phyloP scores from a whole-genome alignment of 805 yeast genomes.

The Lipomyces sp. region DNA sequence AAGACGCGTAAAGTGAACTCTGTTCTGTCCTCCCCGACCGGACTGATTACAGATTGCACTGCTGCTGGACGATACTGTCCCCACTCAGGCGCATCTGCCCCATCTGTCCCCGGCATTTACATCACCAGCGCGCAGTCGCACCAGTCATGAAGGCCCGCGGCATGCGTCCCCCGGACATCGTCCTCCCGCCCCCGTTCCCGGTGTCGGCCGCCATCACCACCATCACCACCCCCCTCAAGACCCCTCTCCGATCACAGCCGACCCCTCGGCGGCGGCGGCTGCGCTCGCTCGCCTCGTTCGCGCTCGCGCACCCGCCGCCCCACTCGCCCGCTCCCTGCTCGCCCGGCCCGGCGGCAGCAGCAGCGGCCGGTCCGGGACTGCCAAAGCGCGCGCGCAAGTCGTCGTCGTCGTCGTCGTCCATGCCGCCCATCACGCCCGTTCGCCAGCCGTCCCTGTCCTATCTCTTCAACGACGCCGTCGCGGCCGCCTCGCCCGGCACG shows the following conservation, averaged over 20 bases:
- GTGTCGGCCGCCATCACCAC: not conserved
- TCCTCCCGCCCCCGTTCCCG: conserved; percentile 17
- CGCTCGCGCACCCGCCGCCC: not conserved
- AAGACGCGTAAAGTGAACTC: not conserved
- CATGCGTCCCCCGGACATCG: conserved; percentile 22
- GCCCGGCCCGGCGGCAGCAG: not conserved
- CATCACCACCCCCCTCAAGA: not conserved
- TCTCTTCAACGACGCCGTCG: too few relatives aligned
- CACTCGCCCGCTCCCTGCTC: not conserved
- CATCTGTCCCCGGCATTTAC: not conserved
- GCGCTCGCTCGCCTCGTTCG: not conserved
- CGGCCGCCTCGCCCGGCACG: not conserved
- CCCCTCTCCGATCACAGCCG: conserved; percentile 2
- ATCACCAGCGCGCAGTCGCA: too few relatives aligned
- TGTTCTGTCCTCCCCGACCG: too few relatives aligned
- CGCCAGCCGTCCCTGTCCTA: not conserved
- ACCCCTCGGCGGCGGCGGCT: conserved; percentile 7
- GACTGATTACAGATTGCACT: too few relatives aligned
- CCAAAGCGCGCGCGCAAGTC: conserved; percentile 6
- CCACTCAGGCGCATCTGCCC: not conserved
- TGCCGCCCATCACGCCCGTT: conserved; percentile 11
- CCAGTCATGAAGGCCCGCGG: conserved; percentile 16
- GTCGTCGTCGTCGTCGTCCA: not conserved
- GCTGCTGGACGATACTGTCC: too few relatives aligned
- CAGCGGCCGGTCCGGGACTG: not conserved